Conservation (phyloP, 306 rosid genomes). For the Vigna mungo region DNA sequence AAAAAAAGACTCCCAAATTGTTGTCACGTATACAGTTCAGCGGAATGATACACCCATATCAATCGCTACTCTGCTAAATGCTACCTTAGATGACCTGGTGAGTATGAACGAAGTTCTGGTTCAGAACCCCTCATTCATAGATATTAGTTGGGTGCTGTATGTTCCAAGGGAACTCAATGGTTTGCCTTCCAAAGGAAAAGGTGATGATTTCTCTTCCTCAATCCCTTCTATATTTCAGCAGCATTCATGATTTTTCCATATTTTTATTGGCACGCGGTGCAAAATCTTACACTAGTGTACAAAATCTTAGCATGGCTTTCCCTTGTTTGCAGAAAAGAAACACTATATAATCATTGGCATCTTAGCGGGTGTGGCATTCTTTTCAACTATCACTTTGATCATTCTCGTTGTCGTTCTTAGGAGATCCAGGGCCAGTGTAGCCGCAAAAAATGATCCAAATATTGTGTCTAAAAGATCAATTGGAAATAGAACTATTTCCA, state of each 20-base stretch:
- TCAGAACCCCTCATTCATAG: slow-evolving; percentile 48
- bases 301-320: slow-evolving; percentile 36
- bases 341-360: slow-evolving; percentile 46
- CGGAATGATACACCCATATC: slow-evolving; percentile 51
- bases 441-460: slow-evolving; percentile 44
- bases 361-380: slow-evolving; percentile 53
- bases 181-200: slow-evolving; percentile 32
- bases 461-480: slow-evolving; percentile 48
- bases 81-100: slow-evolving; percentile 47
- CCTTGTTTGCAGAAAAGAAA: slow-evolving; percentile 50
- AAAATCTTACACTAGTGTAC: no score
- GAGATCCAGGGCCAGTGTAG: slow-evolving; percentile 42
- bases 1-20: slow-evolving; percentile 57
- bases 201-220: slow-evolving; percentile 45
- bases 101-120: slow-evolving; percentile 51
- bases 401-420: slow-evolving; percentile 45
- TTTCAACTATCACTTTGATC: slow-evolving; percentile 52
- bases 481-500: slow-evolving; percentile 47
- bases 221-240: not conserved
- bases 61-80: slow-evolving; percentile 55
- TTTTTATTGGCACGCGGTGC: not conserved
- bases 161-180: slow-evolving; percentile 71
- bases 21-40: slow-evolving; percentile 80
- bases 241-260: slow-evolving; percentile 5
- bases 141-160: slow-evolving; percentile 64